Evolutionary conservation across 1,284 basidiomycete genomes (phyloP), one percentile per base, ranked within the genome.

Genomic region (Ustilago sp.): DNA sequence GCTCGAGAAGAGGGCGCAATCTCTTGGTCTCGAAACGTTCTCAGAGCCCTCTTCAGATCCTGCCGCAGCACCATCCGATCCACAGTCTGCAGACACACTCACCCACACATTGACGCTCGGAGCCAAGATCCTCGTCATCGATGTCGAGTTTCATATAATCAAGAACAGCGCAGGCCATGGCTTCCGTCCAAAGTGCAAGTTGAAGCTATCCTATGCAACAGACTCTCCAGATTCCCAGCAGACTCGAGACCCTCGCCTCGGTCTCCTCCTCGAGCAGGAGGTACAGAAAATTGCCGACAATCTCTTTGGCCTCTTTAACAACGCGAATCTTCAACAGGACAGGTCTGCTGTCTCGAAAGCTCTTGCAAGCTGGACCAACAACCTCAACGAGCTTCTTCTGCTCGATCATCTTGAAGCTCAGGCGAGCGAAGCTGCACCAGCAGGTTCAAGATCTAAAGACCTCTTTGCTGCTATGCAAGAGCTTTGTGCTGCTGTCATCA

Each of bases 101-200:
- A 58, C 66, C 0, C 75, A 74, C 45, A 68, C 75, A 1, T 54
- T 77, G 32, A 77, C 75, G 0, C 58, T 77, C 8, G 75, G 71
- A 34, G 75, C 75, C 39, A 77, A 77, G 65, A 71, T 77, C n/a
- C 41, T 77, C 19, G 75, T 77, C 54, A 77, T 77, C 50, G 75
- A 77, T 38, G 65, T 77, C 59, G 75, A 77, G 38, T 57, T 77
- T 32, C 52, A 47, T 32, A 17, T 68, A 43, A 11, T 58, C 57
- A 55, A 41, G 8, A 13, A n/a, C 41, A 17, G 31, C 23, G 7
- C 28, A 17, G 12, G 19, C 34, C 13, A 34, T 13, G 48, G 15
- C 12, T 52, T 62, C 19, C 51, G 38, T 17, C 74, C 74, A 12
- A 65, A 63, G n/a, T 45, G 47, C 55, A 66, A 67, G 51, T 36